Evolutionary conservation across 2,329 filamentous ascomycete genomes (phyloP), one percentile per base, ranked within the genome.

Genomic region (Colletotrichum simmondsii): DNA sequence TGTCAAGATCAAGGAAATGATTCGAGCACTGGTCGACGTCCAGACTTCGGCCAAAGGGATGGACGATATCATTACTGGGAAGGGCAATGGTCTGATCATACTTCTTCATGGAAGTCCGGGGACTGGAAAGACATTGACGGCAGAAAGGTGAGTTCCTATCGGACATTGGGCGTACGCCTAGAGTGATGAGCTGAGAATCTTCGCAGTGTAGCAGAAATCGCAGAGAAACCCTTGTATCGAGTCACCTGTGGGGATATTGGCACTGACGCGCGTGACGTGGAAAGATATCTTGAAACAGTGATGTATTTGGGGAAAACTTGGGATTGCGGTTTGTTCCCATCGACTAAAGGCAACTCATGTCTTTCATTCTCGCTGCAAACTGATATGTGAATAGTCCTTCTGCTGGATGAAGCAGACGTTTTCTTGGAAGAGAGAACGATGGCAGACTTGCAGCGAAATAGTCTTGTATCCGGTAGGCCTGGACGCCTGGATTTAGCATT

Each of bases 381-480:
- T n/a, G n/a, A n/a, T n/a, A n/a, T n/a, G n/a, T n/a, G n/a, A n/a
- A n/a, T 3, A 68, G 76, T 81, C 0, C 70, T 80, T 1, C 73
- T 81, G 0, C 73, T 81, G 0, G 78, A 81, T n/a, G 79, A 79
- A 26, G 77, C 77, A 0, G 79, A 80, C 7, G 75, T 81, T 2
- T 78, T 81, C 30, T 67, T 81, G 3, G 76, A 77, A 28, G 71
- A 77, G 30, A 72, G 79, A 22, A 75, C 66, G 0, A 53, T 62
- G 28, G 46, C 24, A 4, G 94, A 97, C 77, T 92, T 97, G 59
- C 92, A 95, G 79, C 73, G 79, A 5, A 80, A 80, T 35, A 76
- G 74, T 1, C 66, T 77, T 4, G 75, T 78, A 65, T 79, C 75
- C 14, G 75, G n/a, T n/a, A n/a, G n/a, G n/a, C n/a, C n/a, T n/a